Conservation (phyloP, 331 rosid genomes). For the Quercus phellos region DNA sequence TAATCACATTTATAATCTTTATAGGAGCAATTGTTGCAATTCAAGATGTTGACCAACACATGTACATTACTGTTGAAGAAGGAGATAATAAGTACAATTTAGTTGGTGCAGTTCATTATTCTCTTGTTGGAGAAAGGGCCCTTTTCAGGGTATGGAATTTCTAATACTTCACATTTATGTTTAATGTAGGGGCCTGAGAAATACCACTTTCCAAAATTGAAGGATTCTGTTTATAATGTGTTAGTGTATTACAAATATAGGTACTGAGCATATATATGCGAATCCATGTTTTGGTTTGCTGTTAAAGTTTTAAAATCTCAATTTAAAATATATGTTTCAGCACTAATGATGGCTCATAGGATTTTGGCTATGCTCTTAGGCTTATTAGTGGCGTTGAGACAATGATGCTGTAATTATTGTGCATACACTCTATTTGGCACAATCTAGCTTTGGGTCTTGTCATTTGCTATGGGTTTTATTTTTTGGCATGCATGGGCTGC, state of each 20-base stretch:
- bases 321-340: not conserved
- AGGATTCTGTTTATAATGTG: not conserved
- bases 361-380: not conserved
- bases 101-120: constrained; percentile 75
- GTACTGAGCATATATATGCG: not conserved
- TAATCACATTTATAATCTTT: constrained; percentile 34
- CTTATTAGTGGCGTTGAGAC: not conserved
- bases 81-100: constrained; percentile 48
- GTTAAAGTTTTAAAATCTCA: not conserved
- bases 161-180: not conserved
- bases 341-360: not conserved
- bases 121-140: constrained; percentile 88
- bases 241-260: not conserved
- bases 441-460: not conserved
- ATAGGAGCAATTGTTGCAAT: constrained; percentile 91
- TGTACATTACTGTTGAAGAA: constrained; percentile 80
- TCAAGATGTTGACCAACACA: constrained; percentile 80
- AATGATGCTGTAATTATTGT: not conserved
- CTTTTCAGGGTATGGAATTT: constrained; percentile 77
- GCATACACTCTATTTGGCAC: not conserved
- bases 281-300: not conserved
- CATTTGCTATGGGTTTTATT: not conserved
- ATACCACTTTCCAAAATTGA: not conserved
- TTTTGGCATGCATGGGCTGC: constrained; percentile 8
- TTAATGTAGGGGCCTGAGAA: not conserved